A percentile compares a stretch with the other conserved stretches of the same genome.
phyloP scores from a whole-genome alignment of 805 yeast genomes.

The Starmera caribaea region DNA sequence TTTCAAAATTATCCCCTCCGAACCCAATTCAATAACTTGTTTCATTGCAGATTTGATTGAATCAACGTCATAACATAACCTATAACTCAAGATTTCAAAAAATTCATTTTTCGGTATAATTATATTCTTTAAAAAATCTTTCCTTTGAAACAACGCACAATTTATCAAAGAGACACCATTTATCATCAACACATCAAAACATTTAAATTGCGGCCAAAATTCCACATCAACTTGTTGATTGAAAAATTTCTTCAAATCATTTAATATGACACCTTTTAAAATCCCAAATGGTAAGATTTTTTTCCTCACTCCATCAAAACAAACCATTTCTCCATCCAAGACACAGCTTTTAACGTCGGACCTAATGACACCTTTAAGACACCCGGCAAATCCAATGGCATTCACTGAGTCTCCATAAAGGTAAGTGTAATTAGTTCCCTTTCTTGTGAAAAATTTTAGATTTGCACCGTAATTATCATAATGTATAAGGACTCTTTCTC shows the following conservation, averaged over 20 bases:
- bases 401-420: slow-evolving; percentile 47
- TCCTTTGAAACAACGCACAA: slow-evolving; percentile 46
- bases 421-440: slow-evolving; percentile 63
- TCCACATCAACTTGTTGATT: slow-evolving; percentile 27
- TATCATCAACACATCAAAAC: slow-evolving; percentile 64
- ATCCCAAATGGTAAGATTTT: slow-evolving; percentile 71
- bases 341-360: slow-evolving; percentile 24
- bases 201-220: slow-evolving; percentile 46
- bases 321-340: slow-evolving; percentile 91
- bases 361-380: too few relatives aligned
- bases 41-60: slow-evolving; percentile 51
- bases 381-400: slow-evolving; percentile 1
- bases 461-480: slow-evolving; percentile 32
- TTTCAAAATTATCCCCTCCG: slow-evolving; percentile 82
- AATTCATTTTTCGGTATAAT: slow-evolving; percentile 28
- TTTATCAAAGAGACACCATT: slow-evolving; percentile 58
- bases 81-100: slow-evolving; percentile 38
- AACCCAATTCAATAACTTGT: slow-evolving; percentile 46
- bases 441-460: slow-evolving; percentile 39
- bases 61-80: slow-evolving; percentile 30
- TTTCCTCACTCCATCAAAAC: slow-evolving; percentile 56
- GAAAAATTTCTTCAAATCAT: slow-evolving; percentile 32
- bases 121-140: slow-evolving; percentile 35
- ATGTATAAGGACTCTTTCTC: slow-evolving; percentile 81
- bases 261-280: slow-evolving; percentile 59